Percentiles rank a stretch among this genome's conserved stretches.
Conservation (phyloP, 2,329 filamentous ascomycete species). For the Peltaster fructicola region DNA sequence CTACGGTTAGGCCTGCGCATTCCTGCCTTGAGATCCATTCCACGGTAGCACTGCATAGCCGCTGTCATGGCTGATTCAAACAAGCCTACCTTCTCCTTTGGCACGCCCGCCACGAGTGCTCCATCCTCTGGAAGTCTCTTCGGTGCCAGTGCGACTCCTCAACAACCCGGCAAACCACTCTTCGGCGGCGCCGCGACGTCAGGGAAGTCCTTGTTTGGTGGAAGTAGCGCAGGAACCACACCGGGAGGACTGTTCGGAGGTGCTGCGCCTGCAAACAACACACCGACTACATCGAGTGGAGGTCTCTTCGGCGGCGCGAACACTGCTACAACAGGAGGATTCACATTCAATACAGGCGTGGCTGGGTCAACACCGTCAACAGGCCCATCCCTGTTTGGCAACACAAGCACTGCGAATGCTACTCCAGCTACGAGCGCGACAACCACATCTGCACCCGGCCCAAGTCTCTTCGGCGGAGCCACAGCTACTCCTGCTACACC, state of each 20-base stretch:
- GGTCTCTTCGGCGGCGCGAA: slow-evolving; percentile 4
- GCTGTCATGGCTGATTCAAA: no score
- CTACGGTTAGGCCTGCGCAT: no score
- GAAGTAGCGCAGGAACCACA: slow-evolving; percentile 1
- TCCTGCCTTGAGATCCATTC: no score
- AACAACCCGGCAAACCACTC: slow-evolving; percentile 6
- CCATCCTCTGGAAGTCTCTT: slow-evolving; percentile 10
- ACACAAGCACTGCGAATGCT: slow-evolving; percentile 7
- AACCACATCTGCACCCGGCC: slow-evolving; percentile 6
- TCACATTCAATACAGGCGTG: no score
- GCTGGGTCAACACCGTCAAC: no score
- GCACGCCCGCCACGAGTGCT: slow-evolving; percentile 3
- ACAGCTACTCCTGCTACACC: slow-evolving; percentile 2
- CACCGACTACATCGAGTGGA: slow-evolving; percentile 2
- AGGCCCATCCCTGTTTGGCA: no score
- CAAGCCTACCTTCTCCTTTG: slow-evolving; percentile 3
- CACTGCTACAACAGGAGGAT: no score
- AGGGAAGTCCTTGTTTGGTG: slow-evolving; percentile 2
- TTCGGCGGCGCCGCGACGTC: slow-evolving; percentile 9
- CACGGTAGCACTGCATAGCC: no score
- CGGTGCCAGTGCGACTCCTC: slow-evolving; percentile 14
- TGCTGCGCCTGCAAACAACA: slow-evolving; percentile 2
- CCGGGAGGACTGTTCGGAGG: slow-evolving; percentile 4
- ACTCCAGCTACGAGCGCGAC: slow-evolving; percentile 8
- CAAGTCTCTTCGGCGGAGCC: slow-evolving; percentile 2